Percentiles rank a stretch among this genome's conserved stretches.
Evolutionary conservation across 495 filamentous ascomycete genomes (phyloP).

Genomic region (Parachaetomium inaequale): DNA sequence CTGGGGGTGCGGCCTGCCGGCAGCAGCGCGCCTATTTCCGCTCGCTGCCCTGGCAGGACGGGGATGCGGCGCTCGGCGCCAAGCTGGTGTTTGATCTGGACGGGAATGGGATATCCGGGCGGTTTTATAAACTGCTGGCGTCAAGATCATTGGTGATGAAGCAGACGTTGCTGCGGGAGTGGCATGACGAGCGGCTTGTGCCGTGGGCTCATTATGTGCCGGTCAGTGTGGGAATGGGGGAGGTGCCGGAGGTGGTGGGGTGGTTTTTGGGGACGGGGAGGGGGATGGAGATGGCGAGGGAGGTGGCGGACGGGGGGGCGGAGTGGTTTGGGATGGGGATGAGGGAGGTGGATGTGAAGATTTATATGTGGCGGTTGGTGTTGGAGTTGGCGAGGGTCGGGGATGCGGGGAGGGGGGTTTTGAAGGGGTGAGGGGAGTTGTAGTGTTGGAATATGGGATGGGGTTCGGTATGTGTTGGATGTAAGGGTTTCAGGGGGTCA

Average conservation of each 20-base stretch:
- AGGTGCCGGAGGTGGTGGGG: constrained; percentile 32
- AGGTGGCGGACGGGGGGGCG: not conserved
- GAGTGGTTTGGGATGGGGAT: constrained; percentile 6
- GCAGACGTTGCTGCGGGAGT: constrained; percentile 51
- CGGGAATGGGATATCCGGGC: constrained; percentile 53
- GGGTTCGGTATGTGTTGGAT: too few species aligned
- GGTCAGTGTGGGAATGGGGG: constrained; percentile 19
- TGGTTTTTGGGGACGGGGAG: constrained; percentile 32
- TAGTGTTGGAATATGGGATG: too few species aligned
- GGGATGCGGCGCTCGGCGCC: constrained; percentile 25
- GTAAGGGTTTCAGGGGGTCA: too few species aligned
- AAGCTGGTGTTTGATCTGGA: constrained; percentile 48
- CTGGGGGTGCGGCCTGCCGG: not conserved
- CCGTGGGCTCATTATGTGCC: constrained; percentile 47
- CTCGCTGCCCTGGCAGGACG: constrained; percentile 18
- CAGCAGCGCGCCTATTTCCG: constrained; percentile 22
- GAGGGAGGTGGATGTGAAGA: constrained; percentile 7
- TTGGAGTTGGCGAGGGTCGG: constrained; percentile 18
- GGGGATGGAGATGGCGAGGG: not conserved
- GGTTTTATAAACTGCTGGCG: constrained; percentile 49
- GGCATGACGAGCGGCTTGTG: constrained; percentile 54
- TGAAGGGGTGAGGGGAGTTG: not conserved
- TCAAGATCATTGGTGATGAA: constrained; percentile 44
- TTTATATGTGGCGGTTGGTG: constrained; percentile 17
- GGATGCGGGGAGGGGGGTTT: constrained; percentile 3